These are phyloP conservation scores for Limnomonas spitsbergensis DNA, from an alignment of 139 green algal genomes.

Conservation along the genomic window DNA sequence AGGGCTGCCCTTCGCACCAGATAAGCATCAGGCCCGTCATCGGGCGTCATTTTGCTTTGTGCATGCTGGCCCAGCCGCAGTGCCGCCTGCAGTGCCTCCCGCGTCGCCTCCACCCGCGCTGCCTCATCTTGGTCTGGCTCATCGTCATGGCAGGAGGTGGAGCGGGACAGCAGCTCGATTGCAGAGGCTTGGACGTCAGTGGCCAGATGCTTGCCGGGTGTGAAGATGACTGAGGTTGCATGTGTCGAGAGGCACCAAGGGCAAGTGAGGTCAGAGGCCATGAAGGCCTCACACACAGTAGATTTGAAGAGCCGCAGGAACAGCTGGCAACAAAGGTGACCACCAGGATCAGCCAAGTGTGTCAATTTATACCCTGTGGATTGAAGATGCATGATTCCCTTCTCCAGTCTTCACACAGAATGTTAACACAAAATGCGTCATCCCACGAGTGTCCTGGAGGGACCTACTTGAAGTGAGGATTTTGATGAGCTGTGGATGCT, in stretches of 20 bases:
- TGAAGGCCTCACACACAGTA: no score
- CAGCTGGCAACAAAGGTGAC: no score
- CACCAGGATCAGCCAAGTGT: no score
- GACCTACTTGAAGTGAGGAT: conserved; percentile 21
- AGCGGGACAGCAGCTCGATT: conserved; percentile 5
- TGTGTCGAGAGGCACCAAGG: background rate
- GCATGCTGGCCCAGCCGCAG: background rate
- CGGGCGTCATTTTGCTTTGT: background rate
- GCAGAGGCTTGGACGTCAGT: background rate
- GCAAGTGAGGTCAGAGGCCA: no score
- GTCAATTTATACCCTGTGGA: no score
- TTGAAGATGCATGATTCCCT: no score
- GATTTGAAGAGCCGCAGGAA: no score
- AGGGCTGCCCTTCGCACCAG: conserved; percentile 2
- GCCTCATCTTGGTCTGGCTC: background rate
- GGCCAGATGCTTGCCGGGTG: background rate
- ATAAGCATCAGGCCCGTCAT: conserved; percentile 2
- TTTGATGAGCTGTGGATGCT: conserved; percentile 20
- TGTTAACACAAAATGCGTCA: no score
- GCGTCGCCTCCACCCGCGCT: background rate
- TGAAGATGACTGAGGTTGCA: conserved; percentile 11
- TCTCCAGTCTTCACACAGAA: no score
- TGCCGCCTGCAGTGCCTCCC: conserved; percentile 7
- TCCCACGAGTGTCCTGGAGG: no score
- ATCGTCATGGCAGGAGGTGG: conserved; percentile 9